Conservation (phyloP, 208 protist species). For the Trypanosoma caninum region DNA sequence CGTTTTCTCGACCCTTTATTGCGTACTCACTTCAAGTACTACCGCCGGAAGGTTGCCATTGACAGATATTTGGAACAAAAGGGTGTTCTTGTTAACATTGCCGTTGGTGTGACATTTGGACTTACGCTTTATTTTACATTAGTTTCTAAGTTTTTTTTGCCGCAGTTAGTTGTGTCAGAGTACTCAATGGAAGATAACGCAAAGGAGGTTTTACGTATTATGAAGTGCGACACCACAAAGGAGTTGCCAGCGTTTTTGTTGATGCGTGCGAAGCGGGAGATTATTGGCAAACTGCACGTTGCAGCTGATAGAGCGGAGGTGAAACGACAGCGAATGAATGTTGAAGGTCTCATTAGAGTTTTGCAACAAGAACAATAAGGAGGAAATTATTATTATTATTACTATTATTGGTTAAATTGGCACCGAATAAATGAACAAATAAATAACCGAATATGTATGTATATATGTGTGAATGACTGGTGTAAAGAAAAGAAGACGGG, state of each 20-base stretch:
- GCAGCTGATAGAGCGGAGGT: constrained; percentile 67
- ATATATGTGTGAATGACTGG: no score
- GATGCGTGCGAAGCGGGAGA: constrained; percentile 67
- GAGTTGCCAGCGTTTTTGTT: constrained; percentile 73
- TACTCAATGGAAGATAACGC: constrained; percentile 64
- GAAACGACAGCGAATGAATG: constrained; percentile 56
- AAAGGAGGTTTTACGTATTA: constrained; percentile 46
- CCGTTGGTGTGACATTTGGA: constrained; percentile 57
- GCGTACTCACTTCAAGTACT: constrained; percentile 65
- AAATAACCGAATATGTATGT: no score
- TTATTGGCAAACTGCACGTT: constrained; percentile 64
- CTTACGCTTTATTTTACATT: constrained; percentile 59
- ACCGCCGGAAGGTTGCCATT: constrained; percentile 60
- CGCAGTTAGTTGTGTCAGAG: constrained; percentile 31
- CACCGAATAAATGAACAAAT: no score
- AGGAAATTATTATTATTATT: neutral
- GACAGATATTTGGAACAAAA: constrained; percentile 75
- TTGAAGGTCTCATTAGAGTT: constrained; percentile 34
- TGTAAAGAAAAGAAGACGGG: no score
- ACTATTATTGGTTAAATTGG: no score
- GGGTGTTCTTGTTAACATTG: constrained; percentile 49
- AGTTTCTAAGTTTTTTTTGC: constrained; percentile 31
- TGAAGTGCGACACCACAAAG: constrained; percentile 61
- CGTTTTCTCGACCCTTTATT: constrained; percentile 67
- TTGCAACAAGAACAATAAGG: constrained; percentile 8